These are phyloP conservation scores for Bassia scoparia DNA, from an alignment of 148 eudicot genomes.

Conservation along the genomic window DNA sequence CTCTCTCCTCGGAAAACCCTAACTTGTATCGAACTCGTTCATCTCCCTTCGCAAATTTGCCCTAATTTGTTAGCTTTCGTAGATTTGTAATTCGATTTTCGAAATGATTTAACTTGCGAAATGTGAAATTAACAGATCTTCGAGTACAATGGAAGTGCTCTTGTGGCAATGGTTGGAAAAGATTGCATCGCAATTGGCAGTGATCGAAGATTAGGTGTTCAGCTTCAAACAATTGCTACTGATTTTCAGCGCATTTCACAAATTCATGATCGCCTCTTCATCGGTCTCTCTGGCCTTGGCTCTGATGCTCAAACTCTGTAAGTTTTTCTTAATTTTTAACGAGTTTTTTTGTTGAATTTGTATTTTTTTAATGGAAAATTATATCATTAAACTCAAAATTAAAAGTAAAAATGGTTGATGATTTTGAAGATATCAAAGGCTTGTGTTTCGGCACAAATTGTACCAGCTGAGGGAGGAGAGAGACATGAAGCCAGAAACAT, in stretches of 20 bases:
- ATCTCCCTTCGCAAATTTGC: not conserved
- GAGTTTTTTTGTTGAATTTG: not conserved
- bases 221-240: constrained; percentile 86
- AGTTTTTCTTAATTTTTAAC: not conserved
- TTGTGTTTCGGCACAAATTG: constrained; percentile 80
- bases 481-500: constrained; percentile 96
- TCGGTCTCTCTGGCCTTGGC: constrained; percentile 87
- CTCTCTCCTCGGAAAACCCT: constrained; percentile 6
- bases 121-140: constrained; percentile 49
- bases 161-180: constrained; percentile 96
- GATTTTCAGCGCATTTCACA: constrained; percentile 79
- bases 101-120: not conserved
- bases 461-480: constrained; percentile 93
- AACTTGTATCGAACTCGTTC: not conserved
- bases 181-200: constrained; percentile 91
- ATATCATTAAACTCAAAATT: too few species aligned
- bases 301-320: constrained; percentile 86
- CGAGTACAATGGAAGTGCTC: constrained; percentile 96
- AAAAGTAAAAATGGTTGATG: not conserved
- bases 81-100: not conserved
- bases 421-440: constrained; percentile 66
- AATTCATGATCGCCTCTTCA: constrained; percentile 69
- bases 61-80: not conserved
- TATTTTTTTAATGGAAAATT: not conserved
- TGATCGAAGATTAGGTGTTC: constrained; percentile 91